phyloP scores from a whole-genome alignment of 768 basidiomycete genomes.

The Suillus brevipes region DNA sequence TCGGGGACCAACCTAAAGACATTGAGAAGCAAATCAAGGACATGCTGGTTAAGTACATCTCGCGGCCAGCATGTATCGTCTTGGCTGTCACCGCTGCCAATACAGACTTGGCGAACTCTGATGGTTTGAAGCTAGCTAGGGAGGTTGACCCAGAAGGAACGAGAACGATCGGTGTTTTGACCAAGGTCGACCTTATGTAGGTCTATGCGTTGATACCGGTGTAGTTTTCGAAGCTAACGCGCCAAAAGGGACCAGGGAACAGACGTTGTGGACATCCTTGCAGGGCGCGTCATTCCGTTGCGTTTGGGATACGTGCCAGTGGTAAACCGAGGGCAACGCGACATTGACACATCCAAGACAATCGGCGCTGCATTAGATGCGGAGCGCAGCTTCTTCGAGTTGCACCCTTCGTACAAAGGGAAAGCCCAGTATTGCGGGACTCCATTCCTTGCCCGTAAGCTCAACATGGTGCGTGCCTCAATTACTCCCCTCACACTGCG shows the following conservation, averaged over 20 bases:
- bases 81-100: conserved; percentile 96
- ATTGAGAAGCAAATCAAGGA: conserved; percentile 98
- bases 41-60: conserved; percentile 95
- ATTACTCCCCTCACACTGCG: not conserved
- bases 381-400: conserved; percentile 94
- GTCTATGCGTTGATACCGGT: conserved; percentile 30
- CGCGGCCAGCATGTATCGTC: conserved; percentile 93
- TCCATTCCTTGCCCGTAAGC: conserved; percentile 91
- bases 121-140: conserved; percentile 92
- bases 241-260: conserved; percentile 86
- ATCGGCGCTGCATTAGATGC: conserved; percentile 84
- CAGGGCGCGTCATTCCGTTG: conserved; percentile 94
- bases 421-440: conserved; percentile 98
- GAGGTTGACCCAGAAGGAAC: conserved; percentile 97
- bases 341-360: conserved; percentile 87
- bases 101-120: conserved; percentile 97
- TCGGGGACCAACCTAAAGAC: conserved; percentile 94
- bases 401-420: conserved; percentile 87
- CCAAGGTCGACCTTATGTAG: conserved; percentile 97
- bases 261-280: conserved; percentile 98
- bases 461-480: conserved; percentile 73
- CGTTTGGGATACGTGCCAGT: conserved; percentile 98
- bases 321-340: conserved; percentile 96
- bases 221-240: conserved; percentile 12
- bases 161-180: conserved; percentile 96